Evolutionary conservation across 2,329 filamentous ascomycete species (phyloP).

Genomic region (Colletotrichum somersetense): DNA sequence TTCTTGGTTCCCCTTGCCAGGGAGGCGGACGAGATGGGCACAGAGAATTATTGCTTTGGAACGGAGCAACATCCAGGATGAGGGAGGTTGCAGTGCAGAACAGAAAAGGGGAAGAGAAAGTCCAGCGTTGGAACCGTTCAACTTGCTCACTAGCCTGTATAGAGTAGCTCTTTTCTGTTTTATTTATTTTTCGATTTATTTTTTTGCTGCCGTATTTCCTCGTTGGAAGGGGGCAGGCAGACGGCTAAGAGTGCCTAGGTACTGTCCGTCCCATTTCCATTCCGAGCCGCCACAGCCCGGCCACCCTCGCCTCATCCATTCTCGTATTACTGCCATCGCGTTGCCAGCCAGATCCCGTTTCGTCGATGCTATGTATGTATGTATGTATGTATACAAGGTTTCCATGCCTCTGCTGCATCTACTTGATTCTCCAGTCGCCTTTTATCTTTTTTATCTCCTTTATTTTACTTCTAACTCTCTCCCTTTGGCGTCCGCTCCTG

Average conservation of each 20-base stretch:
- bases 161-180: background rate
- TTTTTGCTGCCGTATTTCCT: background rate
- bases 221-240: background rate
- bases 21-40: slow-evolving; percentile 25
- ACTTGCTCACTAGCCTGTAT: background rate
- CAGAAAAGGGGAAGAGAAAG: slow-evolving; percentile 23
- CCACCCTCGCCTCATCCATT: slow-evolving; percentile 34
- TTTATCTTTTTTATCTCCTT: too few species aligned
- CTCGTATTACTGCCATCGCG: slow-evolving; percentile 35
- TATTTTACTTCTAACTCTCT: too few species aligned
- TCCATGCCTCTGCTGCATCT: background rate
- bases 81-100: background rate
- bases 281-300: slow-evolving; percentile 33
- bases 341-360: background rate
- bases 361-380: background rate
- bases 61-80: background rate
- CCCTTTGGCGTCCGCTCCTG: too few species aligned
- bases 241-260: background rate
- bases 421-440: background rate
- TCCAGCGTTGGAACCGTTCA: slow-evolving; percentile 9
- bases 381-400: too few species aligned
- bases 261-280: slow-evolving; percentile 20
- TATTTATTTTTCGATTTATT: too few species aligned
- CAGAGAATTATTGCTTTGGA: slow-evolving; percentile 17
- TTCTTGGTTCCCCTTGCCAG: background rate